Evolutionary conservation across 305 asterid species (phyloP).

Genomic region (Fraxinus ornus): DNA sequence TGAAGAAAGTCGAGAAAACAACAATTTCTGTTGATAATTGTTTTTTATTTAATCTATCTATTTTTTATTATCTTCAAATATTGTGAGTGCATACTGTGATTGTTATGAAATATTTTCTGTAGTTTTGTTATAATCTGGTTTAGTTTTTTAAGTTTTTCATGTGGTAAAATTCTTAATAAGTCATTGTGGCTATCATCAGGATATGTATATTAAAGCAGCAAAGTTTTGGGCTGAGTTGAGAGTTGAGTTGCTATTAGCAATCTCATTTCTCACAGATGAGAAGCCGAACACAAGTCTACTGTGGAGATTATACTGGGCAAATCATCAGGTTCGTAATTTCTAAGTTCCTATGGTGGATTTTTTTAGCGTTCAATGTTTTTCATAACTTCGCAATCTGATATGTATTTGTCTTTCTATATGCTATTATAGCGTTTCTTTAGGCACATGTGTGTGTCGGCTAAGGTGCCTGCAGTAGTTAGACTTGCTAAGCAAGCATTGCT

Average conservation of each 20-base stretch:
- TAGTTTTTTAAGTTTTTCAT: constrained; percentile 16
- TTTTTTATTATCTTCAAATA: constrained; percentile 4
- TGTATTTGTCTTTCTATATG: constrained; percentile 26
- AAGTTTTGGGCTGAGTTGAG: constrained; percentile 93
- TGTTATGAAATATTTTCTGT: background rate
- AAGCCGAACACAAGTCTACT: constrained; percentile 67
- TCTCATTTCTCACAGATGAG: constrained; percentile 49
- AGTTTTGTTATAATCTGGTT: constrained; percentile 7
- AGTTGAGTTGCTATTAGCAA: constrained; percentile 77
- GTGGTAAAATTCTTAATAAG: constrained; percentile 12
- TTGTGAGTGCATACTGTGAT: background rate
- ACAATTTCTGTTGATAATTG: background rate
- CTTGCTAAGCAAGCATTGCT: constrained; percentile 77
- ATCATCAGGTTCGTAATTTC: constrained; percentile 70
- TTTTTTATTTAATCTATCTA: background rate
- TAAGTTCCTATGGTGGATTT: constrained; percentile 15
- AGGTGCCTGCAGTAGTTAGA: constrained; percentile 89
- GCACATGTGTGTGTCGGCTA: constrained; percentile 95
- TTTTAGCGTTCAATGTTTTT: constrained; percentile 7
- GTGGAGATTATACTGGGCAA: constrained; percentile 99
- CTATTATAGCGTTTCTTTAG: constrained; percentile 88
- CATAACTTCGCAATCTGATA: constrained; percentile 19
- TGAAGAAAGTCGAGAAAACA: background rate
- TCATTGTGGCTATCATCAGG: constrained; percentile 46
- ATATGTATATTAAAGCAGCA: constrained; percentile 79